Percentiles rank a stretch among this genome's conserved stretches.
Evolutionary conservation across 371 early-diverging fungal species (phyloP).

Genomic region (Mortierella polycephala): DNA sequence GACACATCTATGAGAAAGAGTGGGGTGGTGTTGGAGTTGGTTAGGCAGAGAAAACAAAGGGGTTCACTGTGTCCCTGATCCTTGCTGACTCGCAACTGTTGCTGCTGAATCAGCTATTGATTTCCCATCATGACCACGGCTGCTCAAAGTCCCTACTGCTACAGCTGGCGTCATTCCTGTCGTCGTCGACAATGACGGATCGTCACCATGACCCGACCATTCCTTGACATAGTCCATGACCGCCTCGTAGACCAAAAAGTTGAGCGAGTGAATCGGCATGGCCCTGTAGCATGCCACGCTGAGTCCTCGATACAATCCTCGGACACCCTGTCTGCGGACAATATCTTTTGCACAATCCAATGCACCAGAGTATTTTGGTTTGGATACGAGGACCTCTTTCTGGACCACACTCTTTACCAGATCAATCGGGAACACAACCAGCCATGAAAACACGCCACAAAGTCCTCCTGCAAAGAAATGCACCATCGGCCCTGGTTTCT

Average conservation of each 20-base stretch:
- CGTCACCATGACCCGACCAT: slow-evolving; percentile 39
- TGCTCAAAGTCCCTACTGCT: neutral
- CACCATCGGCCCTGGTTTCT: slow-evolving; percentile 69
- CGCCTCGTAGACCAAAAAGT: slow-evolving; percentile 83
- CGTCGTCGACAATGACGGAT: slow-evolving; percentile 11
- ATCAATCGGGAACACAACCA: slow-evolving; percentile 83
- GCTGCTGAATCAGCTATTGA: no score
- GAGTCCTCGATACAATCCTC: slow-evolving; percentile 79
- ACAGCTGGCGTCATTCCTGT: neutral
- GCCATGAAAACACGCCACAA: slow-evolving; percentile 83
- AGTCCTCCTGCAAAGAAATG: slow-evolving; percentile 81
- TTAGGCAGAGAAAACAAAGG: no score
- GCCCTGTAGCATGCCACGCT: slow-evolving; percentile 81
- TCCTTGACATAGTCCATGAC: slow-evolving; percentile 59
- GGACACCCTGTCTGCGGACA: slow-evolving; percentile 62
- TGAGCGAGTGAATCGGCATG: slow-evolving; percentile 84
- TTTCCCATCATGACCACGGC: no score
- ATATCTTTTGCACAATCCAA: slow-evolving; percentile 67
- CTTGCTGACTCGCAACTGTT: no score
- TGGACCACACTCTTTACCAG: slow-evolving; percentile 79
- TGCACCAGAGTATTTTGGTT: slow-evolving; percentile 58
- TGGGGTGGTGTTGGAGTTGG: no score
- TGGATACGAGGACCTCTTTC: slow-evolving; percentile 71
- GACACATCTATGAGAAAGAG: neutral
- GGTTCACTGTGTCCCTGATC: no score